Evolutionary conservation across 768 basidiomycete species (phyloP), one percentile per base, ranked within the genome.

Genomic region (Tylopilus cervinicoccineus): DNA sequence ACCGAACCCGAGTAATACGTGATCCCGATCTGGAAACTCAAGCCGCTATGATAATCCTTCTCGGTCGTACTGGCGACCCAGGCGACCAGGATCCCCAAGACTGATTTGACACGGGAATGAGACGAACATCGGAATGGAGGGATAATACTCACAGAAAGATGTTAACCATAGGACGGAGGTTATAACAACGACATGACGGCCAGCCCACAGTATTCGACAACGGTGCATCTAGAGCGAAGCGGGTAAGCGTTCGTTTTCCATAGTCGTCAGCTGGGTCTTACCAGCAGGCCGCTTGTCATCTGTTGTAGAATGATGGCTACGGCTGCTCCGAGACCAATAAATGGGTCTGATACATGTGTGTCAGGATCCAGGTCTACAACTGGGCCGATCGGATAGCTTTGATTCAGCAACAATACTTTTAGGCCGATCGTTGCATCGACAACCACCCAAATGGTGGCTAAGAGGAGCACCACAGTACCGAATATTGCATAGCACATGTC

Each of bases 151-250:
- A 58, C 59, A 43, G 4, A 61, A 23, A 1, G 56, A 52, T 2
- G 8, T 16, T 5, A 34, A 4, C 56, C 56, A 61, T 12, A 61
- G 29, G 23, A 58, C 37, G 24, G 24, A 44, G 1, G 56, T 52
- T 10, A 48, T 12, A 5, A 49, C n/a, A 28, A 61, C 17, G 26
- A 42, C 34, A n/a, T 42, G 24, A 47, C 34, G 36, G 43, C 43
- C 45, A 13, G 53, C 7, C 70, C 70, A 73, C 13, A 72, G 50
- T 26, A 69, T 53, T 31, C 53, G 65, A 47, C 67, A 69, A 20
- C 70, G 71, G 52, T 69, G 64, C 13, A 72, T 54, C 72, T 73
- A 37, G 20, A 68, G 9, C 4, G 39, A 37, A 23, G 6, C 1
- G 23, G 7, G 16, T 24, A 7, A 43, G 27, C 2, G 11, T 17